phyloP scores from a whole-genome alignment of 805 yeast species.

The Kazachstania viticola region DNA sequence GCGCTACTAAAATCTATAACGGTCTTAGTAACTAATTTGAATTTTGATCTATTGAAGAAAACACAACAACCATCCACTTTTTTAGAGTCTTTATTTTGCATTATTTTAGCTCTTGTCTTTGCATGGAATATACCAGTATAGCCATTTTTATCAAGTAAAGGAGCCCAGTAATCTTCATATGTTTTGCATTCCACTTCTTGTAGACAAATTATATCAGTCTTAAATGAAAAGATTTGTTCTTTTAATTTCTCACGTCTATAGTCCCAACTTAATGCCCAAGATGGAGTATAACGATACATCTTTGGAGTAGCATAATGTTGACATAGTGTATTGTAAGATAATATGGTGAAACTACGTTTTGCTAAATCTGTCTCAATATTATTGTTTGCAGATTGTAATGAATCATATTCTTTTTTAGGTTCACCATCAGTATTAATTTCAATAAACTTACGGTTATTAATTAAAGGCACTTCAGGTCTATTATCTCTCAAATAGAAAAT shows the following conservation, averaged over 20 bases:
- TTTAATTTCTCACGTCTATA: conserved; percentile 70
- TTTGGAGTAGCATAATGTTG: conserved; percentile 91
- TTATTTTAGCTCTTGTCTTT: conserved; percentile 86
- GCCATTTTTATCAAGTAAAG: conserved; percentile 58
- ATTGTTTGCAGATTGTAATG: conserved; percentile 23
- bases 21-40: conserved; percentile 58
- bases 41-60: conserved; percentile 60
- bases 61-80: conserved; percentile 98
- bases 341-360: conserved; percentile 49
- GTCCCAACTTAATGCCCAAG: conserved; percentile 95
- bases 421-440: conserved; percentile 71
- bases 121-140: conserved; percentile 75
- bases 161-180: conserved; percentile 78
- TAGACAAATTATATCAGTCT: conserved; percentile 74
- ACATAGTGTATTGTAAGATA: conserved; percentile 86
- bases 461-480: conserved; percentile 54
- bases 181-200: conserved; percentile 92
- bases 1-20: conserved; percentile 73
- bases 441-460: conserved; percentile 75
- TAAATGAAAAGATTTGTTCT: conserved; percentile 53
- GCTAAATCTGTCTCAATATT: conserved; percentile 14
- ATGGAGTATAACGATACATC: conserved; percentile 88
- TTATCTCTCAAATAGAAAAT: conserved; percentile 73
- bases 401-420: conserved; percentile 19
- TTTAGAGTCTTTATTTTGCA: conserved; percentile 67